Base-by-base conservation (phyloP, 2,329 filamentous ascomycete genomes). In the Pseudopithomyces chartarum region DNA sequence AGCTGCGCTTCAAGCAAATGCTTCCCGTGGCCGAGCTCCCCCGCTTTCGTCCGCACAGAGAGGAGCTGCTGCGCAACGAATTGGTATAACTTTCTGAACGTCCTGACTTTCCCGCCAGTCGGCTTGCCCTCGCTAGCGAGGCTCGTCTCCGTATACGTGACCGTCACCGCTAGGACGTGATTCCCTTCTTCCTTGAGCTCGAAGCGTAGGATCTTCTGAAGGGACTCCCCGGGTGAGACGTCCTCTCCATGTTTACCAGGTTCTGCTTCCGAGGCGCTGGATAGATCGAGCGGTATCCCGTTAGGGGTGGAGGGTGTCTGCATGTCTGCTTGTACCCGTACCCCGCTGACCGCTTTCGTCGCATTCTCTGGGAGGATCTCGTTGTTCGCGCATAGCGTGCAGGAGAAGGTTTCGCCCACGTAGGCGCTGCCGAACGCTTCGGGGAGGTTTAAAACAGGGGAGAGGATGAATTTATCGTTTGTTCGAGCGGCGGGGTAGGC, bases 371-470 rank as follows among this genome's bases (percentile, higher is more conserved):
- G 62, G 19, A 74, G 66, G 1, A 87, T 76, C 70, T 98, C 94
- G 73, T 97, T 94, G 80, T 97, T 97, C n/a, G 91, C 93, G 78
- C 93, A 97, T 20, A 98, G 83, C 1, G 94, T 97, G 78, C 95
- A 99, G 62, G 89, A 89, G 78, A 99, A 98, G 0, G 89, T 92
- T 79, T 98, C 93, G 67, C 95, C 95, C 19, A 98, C 94, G 74
- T 97, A 97, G 8, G 94, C 93, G 12, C 91, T 94, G 43, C 93
- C 94, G 74, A 99, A 98, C 0, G 92, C 90, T 15, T 92, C 89
- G 10, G 95, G 94, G 1, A 98, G 87, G 45, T 91, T 95, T 67
- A 98, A 84, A 65, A 85, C 79, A 20, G 85, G 83, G 29, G 81
- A 82, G 49, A 89, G 76, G 36, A 86, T 82, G 63, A 86, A 87